phyloP scores from a whole-genome alignment of 352 stramenopile genomes.

The Blastocystis sp. region DNA sequence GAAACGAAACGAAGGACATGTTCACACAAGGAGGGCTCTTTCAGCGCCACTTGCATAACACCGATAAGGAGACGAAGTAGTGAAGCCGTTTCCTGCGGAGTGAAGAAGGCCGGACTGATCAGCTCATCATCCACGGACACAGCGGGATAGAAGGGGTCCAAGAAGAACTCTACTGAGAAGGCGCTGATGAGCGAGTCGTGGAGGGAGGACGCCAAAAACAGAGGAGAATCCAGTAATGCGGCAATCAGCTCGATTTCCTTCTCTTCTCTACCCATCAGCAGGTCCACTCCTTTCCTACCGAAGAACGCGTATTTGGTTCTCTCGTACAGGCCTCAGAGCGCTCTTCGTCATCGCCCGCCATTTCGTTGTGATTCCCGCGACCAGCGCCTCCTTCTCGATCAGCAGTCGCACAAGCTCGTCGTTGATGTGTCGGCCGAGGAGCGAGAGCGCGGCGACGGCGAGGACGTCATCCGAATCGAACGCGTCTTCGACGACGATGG shows the following conservation, averaged over 20 bases:
- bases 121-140: background rate
- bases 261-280: background rate
- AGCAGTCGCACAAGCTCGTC: background rate
- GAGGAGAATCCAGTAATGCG: background rate
- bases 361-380: background rate
- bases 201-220: background rate
- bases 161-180: background rate
- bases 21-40: background rate
- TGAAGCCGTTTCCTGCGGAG: background rate
- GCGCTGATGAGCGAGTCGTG: background rate
- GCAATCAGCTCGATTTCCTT: background rate
- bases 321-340: background rate
- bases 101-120: background rate
- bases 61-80: background rate
- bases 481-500: background rate
- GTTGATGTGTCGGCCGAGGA: background rate
- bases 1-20: background rate
- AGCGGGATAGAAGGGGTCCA: background rate
- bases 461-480: background rate
- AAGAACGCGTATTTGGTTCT: background rate
- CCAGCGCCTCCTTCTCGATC: background rate
- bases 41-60: background rate
- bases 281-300: background rate
- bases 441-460: background rate
- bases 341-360: background rate